Base-by-base conservation (phyloP, 164 flowering plant species). In the Kalanchoe fedtschenkoi region DNA sequence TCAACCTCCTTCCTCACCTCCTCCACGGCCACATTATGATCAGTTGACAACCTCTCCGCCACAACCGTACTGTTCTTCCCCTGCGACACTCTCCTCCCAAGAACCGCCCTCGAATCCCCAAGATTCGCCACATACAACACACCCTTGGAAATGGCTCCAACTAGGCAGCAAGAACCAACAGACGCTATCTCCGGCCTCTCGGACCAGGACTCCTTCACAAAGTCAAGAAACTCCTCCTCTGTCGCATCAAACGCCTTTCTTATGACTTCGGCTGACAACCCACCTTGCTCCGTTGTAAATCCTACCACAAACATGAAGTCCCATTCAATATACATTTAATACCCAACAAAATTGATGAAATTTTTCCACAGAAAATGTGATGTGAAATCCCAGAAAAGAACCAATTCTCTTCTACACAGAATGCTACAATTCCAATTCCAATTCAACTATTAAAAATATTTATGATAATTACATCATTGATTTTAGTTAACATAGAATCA, bases 31-130 rank as follows among this genome's bases (percentile, higher is more conserved):
- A 81, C 86, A 73, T 81, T 81, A 61, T 77, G 86, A 74, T 79
- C 86, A 8, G 73, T 77, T 0, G 83, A 69, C 24, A 81, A 62
- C 24, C 86, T 60, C 62, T 81, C 81, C 0, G 83, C 80, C 63
- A 76, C 76, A 58, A 77, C 81, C 56, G 56, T 26, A 38, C 60
- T 46, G 5, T 0, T 54, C 66, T 46, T 59, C 4, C 60, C 61
- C 8, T 37, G 63, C 1, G 69, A 62, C 16, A 60, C 67, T 60
- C 61, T 71, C 63, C 77, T 70, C 2, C 83, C 85, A 10, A 81
- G 74, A 26, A 81, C 83, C 0, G 80, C 85, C 63, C 83, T 76
- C 0, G 83, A 81, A 56, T 81, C 85, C 4, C 83, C 85, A 11
- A 77, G 71, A 61, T 81, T 81, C 9, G 85, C 85, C 30, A 79